Evolutionary conservation across 2,329 filamentous ascomycete genomes (phyloP), one percentile per base, ranked within the genome.

Genomic region (Trichoderma arundinaceum): DNA sequence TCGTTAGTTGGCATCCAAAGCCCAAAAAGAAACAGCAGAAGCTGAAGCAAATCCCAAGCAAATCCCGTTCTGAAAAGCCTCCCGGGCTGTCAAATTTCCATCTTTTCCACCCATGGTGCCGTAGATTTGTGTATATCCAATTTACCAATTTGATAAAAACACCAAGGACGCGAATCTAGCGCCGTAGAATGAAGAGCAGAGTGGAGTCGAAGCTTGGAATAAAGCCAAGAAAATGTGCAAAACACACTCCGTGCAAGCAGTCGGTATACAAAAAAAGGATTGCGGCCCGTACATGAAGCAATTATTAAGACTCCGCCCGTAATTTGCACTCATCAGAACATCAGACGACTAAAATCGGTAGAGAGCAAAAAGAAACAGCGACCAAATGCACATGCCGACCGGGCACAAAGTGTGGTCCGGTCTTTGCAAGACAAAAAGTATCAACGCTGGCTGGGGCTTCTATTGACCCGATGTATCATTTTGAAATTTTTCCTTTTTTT

Each of bases 331-430:
- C 77, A 78, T 79, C 78, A 79, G 76, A 80, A 78, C 70, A 75
- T 72, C 66, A 78, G 76, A 80, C 77, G 77, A 81, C 81, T 35
- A 61, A 83, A 83, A 80, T 80, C 82, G 77, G 73, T 73, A 70
- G 82, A 81, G 82, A 83, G 81, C 78, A 81, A 80, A 41, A 82
- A 79, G 28, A 75, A 72, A 70, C 69, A 62, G 72, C 70, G 64
- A 52, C 65, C 73, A 71, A 78, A 72, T 80, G 80, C 80, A 28
- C 22, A 28, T 28, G 22, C 22, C 81, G 81, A 78, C 78, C 78
- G 79, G 73, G 68, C 69, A 76, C 72, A 71, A 70, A 78, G 78
- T 22, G 80, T 84, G n/a, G 17, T n/a, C 53, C 7, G 28, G 39
- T 15, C 39, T 17, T 57, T 12, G 41, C 39, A 57, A 57, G 53